Evolutionary conservation across 768 basidiomycete genomes (phyloP), one percentile per base, ranked within the genome.

Genomic region (Heimioporus sp.): DNA sequence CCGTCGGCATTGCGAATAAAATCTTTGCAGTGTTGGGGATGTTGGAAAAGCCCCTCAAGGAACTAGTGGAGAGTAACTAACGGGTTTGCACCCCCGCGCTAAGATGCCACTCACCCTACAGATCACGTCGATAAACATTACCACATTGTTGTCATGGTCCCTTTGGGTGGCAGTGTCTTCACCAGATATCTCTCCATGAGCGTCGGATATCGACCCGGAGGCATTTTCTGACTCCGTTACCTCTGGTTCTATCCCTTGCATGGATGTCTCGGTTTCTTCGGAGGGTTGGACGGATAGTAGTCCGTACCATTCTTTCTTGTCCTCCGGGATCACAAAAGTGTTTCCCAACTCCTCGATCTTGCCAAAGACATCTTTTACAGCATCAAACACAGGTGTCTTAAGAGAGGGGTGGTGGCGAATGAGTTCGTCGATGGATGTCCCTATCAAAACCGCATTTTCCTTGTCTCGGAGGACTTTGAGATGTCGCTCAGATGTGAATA

Each of bases 371-470:
- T 79, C 73, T 52, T 84, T 85, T 54, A 95, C 71, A 1, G 90
- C 81, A 13, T 88, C 83, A 56, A 96, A 90, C 15, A 98, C 85
- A 20, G 86, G 70, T 2, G 79, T 67, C 66, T 92, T 96, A 43
- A 99, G 76, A 2, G 80, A 77, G 4, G 97, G 97, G 68, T 99
- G 97, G 63, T 99, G 97, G 6, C 97, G 84, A 53, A 96, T 86
- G 52, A 99, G 85, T 65, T 99, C 97, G 61, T 99, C 97, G 20
- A 98, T 81, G 20, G 90, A 83, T 5, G 87, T 87, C 5, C 97
- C 97, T 49, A 98, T 83, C 47, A 92, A 73, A 19, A 89, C 85
- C 4, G 92, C 87, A 60, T 94, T 93, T 66, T 98, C 97, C 65
- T 94, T 92, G 62, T 98, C 97, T 43, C 88, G 82, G 16, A 97